Evolutionary conservation across 225 moss, liverwort and hornwort genomes (phyloP).

Genomic region (Marchantia paleacea): DNA sequence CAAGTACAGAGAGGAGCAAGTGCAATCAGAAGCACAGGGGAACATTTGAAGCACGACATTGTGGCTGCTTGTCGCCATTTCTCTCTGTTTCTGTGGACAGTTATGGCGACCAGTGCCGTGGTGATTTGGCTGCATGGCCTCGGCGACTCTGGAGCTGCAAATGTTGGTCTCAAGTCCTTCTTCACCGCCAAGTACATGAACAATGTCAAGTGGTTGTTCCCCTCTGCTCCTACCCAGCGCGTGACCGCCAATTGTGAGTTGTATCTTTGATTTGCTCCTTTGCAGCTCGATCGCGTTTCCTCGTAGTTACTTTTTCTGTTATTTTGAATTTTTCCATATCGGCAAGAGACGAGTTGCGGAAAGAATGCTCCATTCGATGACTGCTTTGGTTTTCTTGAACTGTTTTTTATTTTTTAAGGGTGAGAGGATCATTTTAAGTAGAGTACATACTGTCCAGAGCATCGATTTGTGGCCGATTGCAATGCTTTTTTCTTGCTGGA

Average conservation of each 20-base stretch:
- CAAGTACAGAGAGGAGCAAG: too few species aligned
- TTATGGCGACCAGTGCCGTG: conserved; percentile 53
- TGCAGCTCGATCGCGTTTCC: neutral
- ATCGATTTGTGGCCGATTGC: neutral
- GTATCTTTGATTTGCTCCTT: neutral
- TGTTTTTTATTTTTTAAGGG: too few species aligned
- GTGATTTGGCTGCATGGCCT: conserved; percentile 95
- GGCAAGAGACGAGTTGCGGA: neutral
- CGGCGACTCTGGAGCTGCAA: conserved; percentile 80
- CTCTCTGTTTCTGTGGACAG: neutral
- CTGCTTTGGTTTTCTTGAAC: too few species aligned
- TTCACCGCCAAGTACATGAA: conserved; percentile 57
- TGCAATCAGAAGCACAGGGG: too few species aligned
- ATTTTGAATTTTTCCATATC: neutral
- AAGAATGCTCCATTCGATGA: too few species aligned
- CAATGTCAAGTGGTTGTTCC: conserved; percentile 72
- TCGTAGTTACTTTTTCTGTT: neutral
- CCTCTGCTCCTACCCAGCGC: conserved; percentile 61
- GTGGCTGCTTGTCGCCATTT: too few species aligned
- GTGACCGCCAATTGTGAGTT: conserved; percentile 69
- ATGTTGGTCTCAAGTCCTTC: conserved; percentile 55
- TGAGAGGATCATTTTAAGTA: too few species aligned
- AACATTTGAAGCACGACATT: too few species aligned
- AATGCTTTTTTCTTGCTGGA: neutral
- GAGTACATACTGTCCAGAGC: too few species aligned